Evolutionary conservation across 2,329 filamentous ascomycete species (phyloP), one percentile per base, ranked within the genome.

Genomic region (Fusarium sacchari): DNA sequence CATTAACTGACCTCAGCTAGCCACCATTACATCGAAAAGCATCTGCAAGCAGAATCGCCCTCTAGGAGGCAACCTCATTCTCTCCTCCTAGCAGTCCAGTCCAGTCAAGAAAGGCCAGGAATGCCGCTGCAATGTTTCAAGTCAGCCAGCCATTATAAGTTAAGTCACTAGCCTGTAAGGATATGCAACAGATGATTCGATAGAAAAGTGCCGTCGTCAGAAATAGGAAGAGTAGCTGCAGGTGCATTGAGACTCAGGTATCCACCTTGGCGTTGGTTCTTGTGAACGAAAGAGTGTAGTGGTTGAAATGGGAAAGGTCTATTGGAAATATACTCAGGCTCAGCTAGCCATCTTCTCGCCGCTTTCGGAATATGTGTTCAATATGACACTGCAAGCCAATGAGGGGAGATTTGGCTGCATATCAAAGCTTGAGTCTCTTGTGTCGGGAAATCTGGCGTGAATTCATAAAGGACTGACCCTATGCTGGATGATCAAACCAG

Each of bases 371-470:
- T 22, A 7, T 42, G n/a, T 10, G 14, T 24, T 18, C 12, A 6
- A 22, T 18, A 15, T 8, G 13, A 14, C 39, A 7, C 10, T 39
- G 12, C 37, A 22, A 39, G 37, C 5, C 20, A 22, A 10, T 10
- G 12, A 26, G 3, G 42, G 15, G n/a, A 1, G 6, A 4, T 18
- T 7, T 24, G 9, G 0, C n/a, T 24, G 18, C 6, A 43, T 18
- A 4, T 1, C 17, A 18, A 18, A 24, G n/a, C 42, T 4, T 8
- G 24, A 12, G n/a, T 43, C n/a, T 18, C 12, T n/a, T 43, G 12
- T 8, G 15, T 4, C 7, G 4, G 15, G 12, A 24, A 4, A 26
- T 7, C 15, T 26, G 15, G 0, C 42, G 11, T 43, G 17, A 7
- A 13, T 13, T 26, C 42, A 44, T 44, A 26, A 18, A 44, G 12